phyloP scores from a whole-genome alignment of 2,329 filamentous ascomycete genomes.

The Ceratocystis ficicola region DNA sequence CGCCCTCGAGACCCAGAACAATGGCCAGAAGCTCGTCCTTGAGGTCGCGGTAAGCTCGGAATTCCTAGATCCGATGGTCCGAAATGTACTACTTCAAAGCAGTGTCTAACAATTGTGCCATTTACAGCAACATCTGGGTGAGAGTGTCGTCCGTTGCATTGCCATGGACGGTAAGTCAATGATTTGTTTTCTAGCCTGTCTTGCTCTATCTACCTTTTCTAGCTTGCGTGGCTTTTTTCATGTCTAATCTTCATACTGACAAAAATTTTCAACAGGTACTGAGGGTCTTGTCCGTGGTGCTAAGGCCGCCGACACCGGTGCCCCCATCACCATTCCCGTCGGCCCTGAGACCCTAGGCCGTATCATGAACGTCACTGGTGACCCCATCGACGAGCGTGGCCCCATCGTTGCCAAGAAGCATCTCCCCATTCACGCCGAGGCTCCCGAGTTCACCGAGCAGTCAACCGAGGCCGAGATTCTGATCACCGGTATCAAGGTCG shows the following conservation, averaged over 20 bases:
- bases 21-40: conserved; percentile 84
- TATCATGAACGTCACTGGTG: conserved; percentile 99
- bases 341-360: conserved; percentile 86
- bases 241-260: conserved; percentile 1
- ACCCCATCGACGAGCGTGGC: conserved; percentile 98
- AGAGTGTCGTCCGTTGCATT: conserved; percentile 99
- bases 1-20: conserved; percentile 82
- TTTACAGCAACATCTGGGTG: conserved; percentile 90
- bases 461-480: conserved; percentile 93
- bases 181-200: background rate
- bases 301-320: conserved; percentile 74
- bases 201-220: too few species aligned
- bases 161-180: conserved; percentile 87
- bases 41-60: conserved; percentile 72
- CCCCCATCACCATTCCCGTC: conserved; percentile 93
- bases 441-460: conserved; percentile 87
- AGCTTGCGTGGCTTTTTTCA: background rate
- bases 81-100: conserved; percentile 21
- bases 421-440: conserved; percentile 85
- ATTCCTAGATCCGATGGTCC: conserved; percentile 18
- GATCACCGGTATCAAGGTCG: conserved; percentile 99
- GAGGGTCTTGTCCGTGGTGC: conserved; percentile 96
- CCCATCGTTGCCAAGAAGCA: conserved; percentile 88
- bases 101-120: conserved; percentile 25
- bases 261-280: conserved; percentile 56